These are phyloP conservation scores for Rugonectria rugulosa DNA, from an alignment of 2,329 filamentous ascomycete species.

Conservation along the genomic window DNA sequence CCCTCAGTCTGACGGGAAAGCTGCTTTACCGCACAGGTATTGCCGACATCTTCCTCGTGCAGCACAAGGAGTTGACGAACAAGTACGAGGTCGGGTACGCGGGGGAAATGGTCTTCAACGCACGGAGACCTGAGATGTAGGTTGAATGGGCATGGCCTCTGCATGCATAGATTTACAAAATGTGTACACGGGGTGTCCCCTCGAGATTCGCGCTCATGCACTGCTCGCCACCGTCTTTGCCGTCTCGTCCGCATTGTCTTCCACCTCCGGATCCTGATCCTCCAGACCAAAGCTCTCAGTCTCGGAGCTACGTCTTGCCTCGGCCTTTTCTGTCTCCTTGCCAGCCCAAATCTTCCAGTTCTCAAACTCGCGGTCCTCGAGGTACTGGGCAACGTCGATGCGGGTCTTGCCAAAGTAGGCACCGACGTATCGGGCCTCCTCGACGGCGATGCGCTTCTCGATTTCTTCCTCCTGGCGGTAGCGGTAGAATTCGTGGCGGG, in stretches of 20 bases:
- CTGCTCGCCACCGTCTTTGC: constrained; percentile 20
- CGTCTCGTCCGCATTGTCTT: constrained; percentile 34
- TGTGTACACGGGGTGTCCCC: constrained; percentile 27
- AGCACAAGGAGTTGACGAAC: constrained; percentile 73
- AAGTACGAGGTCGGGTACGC: constrained; percentile 50
- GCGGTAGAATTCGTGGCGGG: constrained; percentile 89
- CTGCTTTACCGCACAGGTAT: constrained; percentile 70
- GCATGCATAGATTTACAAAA: constrained; percentile 29
- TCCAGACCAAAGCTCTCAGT: constrained; percentile 53
- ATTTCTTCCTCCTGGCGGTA: constrained; percentile 84
- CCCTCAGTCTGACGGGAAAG: constrained; percentile 83
- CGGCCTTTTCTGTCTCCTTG: constrained; percentile 52
- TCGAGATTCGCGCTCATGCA: constrained; percentile 18
- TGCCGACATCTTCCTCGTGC: constrained; percentile 82
- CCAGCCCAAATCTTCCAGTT: constrained; percentile 84
- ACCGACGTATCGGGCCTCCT: constrained; percentile 86
- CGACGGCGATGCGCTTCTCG: constrained; percentile 80
- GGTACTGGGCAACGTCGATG: constrained; percentile 78
- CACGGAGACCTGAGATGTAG: constrained; percentile 35
- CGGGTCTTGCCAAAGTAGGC: constrained; percentile 85
- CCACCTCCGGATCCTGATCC: constrained; percentile 40
- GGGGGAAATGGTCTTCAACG: constrained; percentile 51
- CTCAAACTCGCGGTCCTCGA: constrained; percentile 84
- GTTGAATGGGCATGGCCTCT: constrained; percentile 9
- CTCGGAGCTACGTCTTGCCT: constrained; percentile 50